A percentile compares a stretch with the other conserved stretches of the same genome.
Conservation (phyloP, 2,329 filamentous ascomycete genomes). For the Mollisiaceae sp. region DNA sequence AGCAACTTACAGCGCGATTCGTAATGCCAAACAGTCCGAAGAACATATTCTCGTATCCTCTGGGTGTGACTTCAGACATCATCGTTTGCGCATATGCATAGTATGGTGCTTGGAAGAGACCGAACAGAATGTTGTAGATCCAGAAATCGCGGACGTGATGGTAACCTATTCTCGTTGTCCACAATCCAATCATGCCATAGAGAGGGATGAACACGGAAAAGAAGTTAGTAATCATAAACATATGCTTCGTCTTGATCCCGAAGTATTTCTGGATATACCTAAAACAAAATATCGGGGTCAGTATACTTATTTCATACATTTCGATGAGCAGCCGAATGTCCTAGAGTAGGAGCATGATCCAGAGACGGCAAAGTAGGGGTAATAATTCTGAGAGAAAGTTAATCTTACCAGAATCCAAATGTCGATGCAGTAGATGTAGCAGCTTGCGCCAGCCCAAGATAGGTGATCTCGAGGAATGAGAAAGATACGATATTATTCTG, state of each 20-base stretch:
- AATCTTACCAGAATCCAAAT: conserved; percentile 45
- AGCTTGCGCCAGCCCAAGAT: conserved; percentile 48
- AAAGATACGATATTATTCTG: conserved; percentile 48
- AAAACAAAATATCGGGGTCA: conserved; percentile 42
- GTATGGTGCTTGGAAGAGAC: conserved; percentile 49
- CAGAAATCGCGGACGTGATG: conserved; percentile 48
- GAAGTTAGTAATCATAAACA: conserved; percentile 49
- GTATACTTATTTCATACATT: too few species aligned
- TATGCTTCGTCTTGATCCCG: conserved; percentile 47
- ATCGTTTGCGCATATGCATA: conserved; percentile 51
- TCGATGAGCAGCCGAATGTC: too few species aligned
- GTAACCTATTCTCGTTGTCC: conserved; percentile 47
- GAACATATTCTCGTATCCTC: conserved; percentile 51
- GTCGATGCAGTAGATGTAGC: conserved; percentile 46
- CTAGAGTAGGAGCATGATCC: too few species aligned
- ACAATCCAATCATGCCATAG: conserved; percentile 50
- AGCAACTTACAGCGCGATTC: conserved; percentile 46
- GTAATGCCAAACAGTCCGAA: conserved; percentile 51
- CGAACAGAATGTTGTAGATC: conserved; percentile 50
- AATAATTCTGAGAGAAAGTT: too few species aligned
- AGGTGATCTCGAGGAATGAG: conserved; percentile 49
- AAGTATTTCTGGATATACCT: conserved; percentile 50
- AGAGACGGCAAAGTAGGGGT: too few species aligned
- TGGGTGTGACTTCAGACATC: conserved; percentile 50
- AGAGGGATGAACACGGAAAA: conserved; percentile 49